These are phyloP conservation scores for Phaeosphaeriaceae sp. DNA, from an alignment of 2,329 filamentous ascomycete species.

Conservation along the genomic window DNA sequence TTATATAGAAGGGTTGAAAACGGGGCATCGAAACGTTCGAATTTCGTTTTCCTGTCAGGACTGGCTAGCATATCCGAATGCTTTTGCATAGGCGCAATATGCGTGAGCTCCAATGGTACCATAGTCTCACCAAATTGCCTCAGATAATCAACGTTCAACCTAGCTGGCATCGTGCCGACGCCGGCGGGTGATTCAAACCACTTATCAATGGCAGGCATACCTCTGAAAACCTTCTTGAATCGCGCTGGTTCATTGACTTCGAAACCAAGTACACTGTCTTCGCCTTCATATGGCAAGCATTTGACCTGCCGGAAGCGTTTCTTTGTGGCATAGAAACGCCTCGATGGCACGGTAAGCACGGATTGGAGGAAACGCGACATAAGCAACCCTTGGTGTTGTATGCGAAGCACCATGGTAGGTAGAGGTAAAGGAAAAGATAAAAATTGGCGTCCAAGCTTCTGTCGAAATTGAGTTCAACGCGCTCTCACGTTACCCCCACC, in stretches of 20 bases:
- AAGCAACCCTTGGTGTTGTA: neutral
- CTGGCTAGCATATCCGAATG: neutral
- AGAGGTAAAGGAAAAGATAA: slow-evolving; percentile 3
- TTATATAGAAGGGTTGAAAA: slow-evolving; percentile 68
- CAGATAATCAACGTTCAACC: slow-evolving; percentile 33
- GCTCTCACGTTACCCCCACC: slow-evolving; percentile 32
- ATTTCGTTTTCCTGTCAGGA: slow-evolving; percentile 43
- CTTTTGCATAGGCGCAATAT: slow-evolving; percentile 8
- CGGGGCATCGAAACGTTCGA: slow-evolving; percentile 65
- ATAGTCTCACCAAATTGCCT: slow-evolving; percentile 54
- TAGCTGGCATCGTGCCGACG: slow-evolving; percentile 5
- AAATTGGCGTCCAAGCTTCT: slow-evolving; percentile 8
- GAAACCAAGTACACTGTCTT: slow-evolving; percentile 9
- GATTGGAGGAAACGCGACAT: slow-evolving; percentile 1
- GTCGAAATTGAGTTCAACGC: slow-evolving; percentile 12
- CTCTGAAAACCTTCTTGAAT: slow-evolving; percentile 27
- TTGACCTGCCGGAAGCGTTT: neutral
- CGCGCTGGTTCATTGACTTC: slow-evolving; percentile 25
- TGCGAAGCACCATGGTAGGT: neutral
- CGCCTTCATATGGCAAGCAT: neutral
- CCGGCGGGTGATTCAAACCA: slow-evolving; percentile 32
- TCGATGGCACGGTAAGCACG: neutral
- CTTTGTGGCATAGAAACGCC: neutral
- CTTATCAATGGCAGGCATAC: slow-evolving; percentile 36
- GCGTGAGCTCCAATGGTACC: slow-evolving; percentile 66